Evolutionary conservation across 768 basidiomycete genomes (phyloP), one percentile per base, ranked within the genome.

Genomic region (Calvatia gigantea): DNA sequence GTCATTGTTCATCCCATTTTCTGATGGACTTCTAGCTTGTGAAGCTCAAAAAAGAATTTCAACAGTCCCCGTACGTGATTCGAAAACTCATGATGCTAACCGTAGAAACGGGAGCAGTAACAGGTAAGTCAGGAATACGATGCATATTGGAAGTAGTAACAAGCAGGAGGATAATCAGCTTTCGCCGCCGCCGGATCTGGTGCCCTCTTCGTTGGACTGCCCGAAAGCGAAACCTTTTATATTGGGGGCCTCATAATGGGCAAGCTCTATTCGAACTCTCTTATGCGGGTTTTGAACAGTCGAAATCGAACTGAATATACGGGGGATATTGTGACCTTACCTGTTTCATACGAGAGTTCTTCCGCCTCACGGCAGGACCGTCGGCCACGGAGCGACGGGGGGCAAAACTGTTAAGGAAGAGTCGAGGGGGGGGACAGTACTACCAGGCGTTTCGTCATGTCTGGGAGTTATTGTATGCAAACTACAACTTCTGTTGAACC

Each of bases 1-100:
- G 12, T 21, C 29, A 14, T 19, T 7, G 11, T 14, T 43, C 14
- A 19, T 31, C 5, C 11, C 41, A 7, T n/a, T n/a, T n/a, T n/a
- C n/a, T 8, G n/a, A 2, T 9, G 6, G 28, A 31, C 17, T n/a
- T n/a, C n/a, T n/a, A 53, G 51, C 51, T 53, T 6, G n/a, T 53
- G 2, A 53, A 53, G 25, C 42, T 53, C 17, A 42, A n/a, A 19
- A 53, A 27, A 21, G 51, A 53, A 21, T 53, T 53, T 31, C 17
- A 44, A 17, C 33, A 32, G 11, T 35, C 41, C 4, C 32, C 39
- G 11, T 25, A 32, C 21, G 11, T 53, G 6, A 32, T 53, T 14
- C 15, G 51, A 43, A 42, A 43, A 31, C 31, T 53, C 12, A 31
- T 53, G 41, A 42, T 19, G 3, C 19, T 53, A 12, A 44, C 51